These are phyloP conservation scores for Starmera amethionina DNA, from an alignment of 805 yeast species.

Conservation along the genomic window DNA sequence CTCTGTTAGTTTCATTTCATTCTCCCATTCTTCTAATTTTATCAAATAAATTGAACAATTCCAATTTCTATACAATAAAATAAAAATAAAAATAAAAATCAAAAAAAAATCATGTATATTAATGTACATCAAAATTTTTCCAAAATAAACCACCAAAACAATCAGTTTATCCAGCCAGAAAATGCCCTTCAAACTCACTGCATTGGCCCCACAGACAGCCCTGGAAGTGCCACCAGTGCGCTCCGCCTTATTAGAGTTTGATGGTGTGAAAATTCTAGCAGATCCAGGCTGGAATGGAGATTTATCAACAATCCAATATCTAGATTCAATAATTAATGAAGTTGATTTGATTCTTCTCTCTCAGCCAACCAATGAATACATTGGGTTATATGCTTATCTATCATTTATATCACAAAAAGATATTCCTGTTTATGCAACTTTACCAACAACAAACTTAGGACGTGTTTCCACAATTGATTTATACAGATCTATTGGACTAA, in stretches of 20 bases:
- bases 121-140: no score
- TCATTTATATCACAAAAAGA: conserved; percentile 35
- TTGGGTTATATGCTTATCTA: conserved; percentile 71
- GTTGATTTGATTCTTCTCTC: conserved; percentile 72
- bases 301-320: conserved; percentile 26
- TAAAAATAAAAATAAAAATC: no score
- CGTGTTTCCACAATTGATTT: conserved; percentile 77
- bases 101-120: no score
- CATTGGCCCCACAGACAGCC: conserved; percentile 10
- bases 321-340: conserved; percentile 33
- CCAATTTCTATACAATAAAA: no score
- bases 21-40: no score
- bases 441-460: conserved; percentile 86
- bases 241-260: conserved; percentile 41
- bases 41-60: no score
- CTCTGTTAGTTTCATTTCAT: no score
- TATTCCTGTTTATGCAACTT: conserved; percentile 75
- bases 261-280: conserved; percentile 45
- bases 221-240: no score
- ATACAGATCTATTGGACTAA: conserved; percentile 60
- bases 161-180: no score
- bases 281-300: conserved; percentile 72
- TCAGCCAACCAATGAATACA: conserved; percentile 70
- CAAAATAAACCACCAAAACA: neutral
- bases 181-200: conserved; percentile 21